Base-by-base conservation (phyloP, 2,329 filamentous ascomycete species). In the Aspergillus tamarii region DNA sequence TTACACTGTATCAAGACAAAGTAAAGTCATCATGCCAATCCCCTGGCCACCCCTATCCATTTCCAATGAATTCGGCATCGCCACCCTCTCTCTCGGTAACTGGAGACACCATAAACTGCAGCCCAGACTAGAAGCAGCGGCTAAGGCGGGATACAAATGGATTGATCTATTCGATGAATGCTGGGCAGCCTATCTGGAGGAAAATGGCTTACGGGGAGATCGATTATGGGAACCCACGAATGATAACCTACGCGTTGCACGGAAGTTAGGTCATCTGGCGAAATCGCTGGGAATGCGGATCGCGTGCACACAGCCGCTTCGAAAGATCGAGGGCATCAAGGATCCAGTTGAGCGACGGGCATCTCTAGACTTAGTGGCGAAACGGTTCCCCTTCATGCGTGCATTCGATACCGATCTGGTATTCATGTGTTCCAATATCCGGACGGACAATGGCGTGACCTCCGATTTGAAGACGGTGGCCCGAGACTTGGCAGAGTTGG, bases 81-180 rank as follows among this genome's bases (percentile, higher is more conserved):
- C 74, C 28, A 76, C 73, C 0, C 62, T 77, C 19, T 77, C 74
- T 21, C 70, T 77, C 23, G 75, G 74, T 16, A 74, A 72, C 57
- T 70, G 68, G 66, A 61, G 67, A 36, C 58, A 72, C 9, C 75
- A 77, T 58, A 64, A 58, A n/a, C 69, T 77, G 9, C 59, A 64
- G 34, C 67, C 72, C 0, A 69, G 73, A 14, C 67, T 77, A 14
- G 60, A 72, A 60, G 74, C 69, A 50, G 75, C 75, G 10, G 74
- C 74, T 0, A 67, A 69, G 54, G 70, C 73, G 0, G 74, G 75
- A 1, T 77, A 72, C 63, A 62, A 70, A 61, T 72, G 69, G 65
- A 75, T 77, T 60, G 75, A 77, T 60, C 66, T 77, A 8, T 77
- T 77, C 41, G 75, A 77, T 53, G 73, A 77, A 52, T 76, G 74